Evolutionary conservation across 2,329 filamentous ascomycete genomes (phyloP).

Genomic region (Cadophora gregata): DNA sequence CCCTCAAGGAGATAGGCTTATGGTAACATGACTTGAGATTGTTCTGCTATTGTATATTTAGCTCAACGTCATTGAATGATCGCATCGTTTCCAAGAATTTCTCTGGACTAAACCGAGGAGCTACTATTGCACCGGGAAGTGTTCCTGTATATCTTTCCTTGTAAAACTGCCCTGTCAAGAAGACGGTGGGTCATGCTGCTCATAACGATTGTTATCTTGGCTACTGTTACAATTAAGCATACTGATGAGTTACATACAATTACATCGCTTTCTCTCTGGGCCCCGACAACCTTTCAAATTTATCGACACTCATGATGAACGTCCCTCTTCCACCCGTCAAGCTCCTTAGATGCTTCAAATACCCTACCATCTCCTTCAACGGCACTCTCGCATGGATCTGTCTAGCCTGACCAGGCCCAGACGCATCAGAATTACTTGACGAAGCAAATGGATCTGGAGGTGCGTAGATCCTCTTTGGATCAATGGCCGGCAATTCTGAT

Average conservation of each 20-base stretch:
- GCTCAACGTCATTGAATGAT: neutral
- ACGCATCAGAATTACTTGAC: constrained; percentile 53
- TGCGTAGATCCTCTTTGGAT: constrained; percentile 79
- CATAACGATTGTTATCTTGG: neutral
- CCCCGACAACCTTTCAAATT: constrained; percentile 69
- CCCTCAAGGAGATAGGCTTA: neutral
- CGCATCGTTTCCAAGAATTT: neutral
- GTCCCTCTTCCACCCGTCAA: constrained; percentile 85
- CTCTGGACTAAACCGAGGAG: neutral
- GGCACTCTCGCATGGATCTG: constrained; percentile 87
- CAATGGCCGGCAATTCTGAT: constrained; percentile 54
- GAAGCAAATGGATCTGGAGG: constrained; percentile 82
- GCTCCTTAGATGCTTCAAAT: constrained; percentile 85
- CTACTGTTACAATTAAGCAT: constrained; percentile 1
- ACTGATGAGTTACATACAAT: constrained; percentile 3
- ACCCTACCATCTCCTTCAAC: constrained; percentile 95
- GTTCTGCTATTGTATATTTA: neutral
- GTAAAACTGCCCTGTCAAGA: neutral
- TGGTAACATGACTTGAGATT: neutral
- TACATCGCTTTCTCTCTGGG: constrained; percentile 54
- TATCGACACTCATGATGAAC: constrained; percentile 76
- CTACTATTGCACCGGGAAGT: neutral
- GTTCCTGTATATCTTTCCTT: neutral
- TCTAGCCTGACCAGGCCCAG: constrained; percentile 55
- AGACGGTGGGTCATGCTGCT: neutral